Percentiles rank a stretch among this genome's conserved stretches.
These are phyloP conservation scores for Astragalus membranaceus DNA, from an alignment of 306 rosid genomes.

Conservation along the genomic window DNA sequence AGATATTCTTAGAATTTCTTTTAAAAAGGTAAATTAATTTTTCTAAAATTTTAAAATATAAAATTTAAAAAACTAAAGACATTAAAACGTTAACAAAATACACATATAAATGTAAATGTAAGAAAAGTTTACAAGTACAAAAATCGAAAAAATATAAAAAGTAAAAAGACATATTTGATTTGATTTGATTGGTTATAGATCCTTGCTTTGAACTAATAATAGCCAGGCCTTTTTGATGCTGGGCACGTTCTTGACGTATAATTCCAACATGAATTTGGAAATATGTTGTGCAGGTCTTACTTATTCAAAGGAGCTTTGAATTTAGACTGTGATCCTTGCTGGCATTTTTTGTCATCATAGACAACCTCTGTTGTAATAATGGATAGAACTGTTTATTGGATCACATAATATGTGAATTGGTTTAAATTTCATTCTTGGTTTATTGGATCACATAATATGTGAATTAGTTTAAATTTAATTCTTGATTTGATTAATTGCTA, in stretches of 20 bases:
- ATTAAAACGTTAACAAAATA: no score
- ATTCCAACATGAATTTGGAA: conserved; percentile 34
- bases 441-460: no score
- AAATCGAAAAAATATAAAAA: no score
- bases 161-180: no score
- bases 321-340: conserved; percentile 42
- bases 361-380: conserved; percentile 35
- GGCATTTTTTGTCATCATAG: conserved; percentile 31
- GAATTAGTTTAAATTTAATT: no score
- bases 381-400: conserved; percentile 4
- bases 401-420: neutral
- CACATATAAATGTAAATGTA: no score
- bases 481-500: no score
- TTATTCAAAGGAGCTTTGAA: conserved; percentile 56
- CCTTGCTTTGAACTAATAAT: conserved; percentile 37
- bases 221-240: conserved; percentile 30
- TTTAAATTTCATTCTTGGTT: neutral
- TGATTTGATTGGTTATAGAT: conserved; percentile 12
- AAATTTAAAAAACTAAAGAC: no score
- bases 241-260: conserved; percentile 41
- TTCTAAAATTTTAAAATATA: no score
- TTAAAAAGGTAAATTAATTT: no score
- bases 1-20: no score
- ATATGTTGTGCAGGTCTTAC: conserved; percentile 24
- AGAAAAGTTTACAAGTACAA: no score